Evolutionary conservation across 495 filamentous ascomycete genomes (phyloP), one percentile per base, ranked within the genome.

Genomic region (Penicillium manginii): DNA sequence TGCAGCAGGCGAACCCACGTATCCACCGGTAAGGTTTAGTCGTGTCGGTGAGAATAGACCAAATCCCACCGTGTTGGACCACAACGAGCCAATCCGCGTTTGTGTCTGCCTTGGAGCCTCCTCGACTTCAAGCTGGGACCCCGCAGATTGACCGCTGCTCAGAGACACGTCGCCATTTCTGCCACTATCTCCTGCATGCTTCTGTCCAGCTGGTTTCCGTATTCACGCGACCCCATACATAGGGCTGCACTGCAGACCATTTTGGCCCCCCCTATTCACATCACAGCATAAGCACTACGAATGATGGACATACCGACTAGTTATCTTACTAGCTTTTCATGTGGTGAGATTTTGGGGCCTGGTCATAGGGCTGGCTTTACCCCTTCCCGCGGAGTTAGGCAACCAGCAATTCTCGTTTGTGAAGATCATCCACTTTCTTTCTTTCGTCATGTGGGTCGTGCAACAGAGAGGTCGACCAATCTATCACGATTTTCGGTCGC

Each of bases 81-180:
- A 43, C 9, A 50, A 26, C 21, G 17, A 26, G 39, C 63, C 63
- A 65, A 62, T 65, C 55, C 22, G 12, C 26, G 29, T 43, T 59
- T 54, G 39, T 54, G 26, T 62, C 63, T 59, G 59, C 63, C 59
- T 65, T 62, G 56, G 63, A 65, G 63, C 55, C 63, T 65, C 62
- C 48, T 58, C 29, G 17, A 23, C 5, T 17, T 14, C 14, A 54
- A 35, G 37, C 19, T 52, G 31, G 19, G 46, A 54, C 63, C 59
- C 56, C 59, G 56, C 56, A 51, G 55, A 61, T 65, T 55, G 55
- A 62, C 63, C 63, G 63, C 63, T 62, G 42, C 37, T 59, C 59
- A 50, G 47, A 50, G 55, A 21, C 29, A 48, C 17, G 32, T 50
- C 33, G 51, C 51, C 52, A 55, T 39, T 32, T 52, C 45, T 50